phyloP scores from a whole-genome alignment of 768 basidiomycete genomes.

The Lactarius hatsudake region DNA sequence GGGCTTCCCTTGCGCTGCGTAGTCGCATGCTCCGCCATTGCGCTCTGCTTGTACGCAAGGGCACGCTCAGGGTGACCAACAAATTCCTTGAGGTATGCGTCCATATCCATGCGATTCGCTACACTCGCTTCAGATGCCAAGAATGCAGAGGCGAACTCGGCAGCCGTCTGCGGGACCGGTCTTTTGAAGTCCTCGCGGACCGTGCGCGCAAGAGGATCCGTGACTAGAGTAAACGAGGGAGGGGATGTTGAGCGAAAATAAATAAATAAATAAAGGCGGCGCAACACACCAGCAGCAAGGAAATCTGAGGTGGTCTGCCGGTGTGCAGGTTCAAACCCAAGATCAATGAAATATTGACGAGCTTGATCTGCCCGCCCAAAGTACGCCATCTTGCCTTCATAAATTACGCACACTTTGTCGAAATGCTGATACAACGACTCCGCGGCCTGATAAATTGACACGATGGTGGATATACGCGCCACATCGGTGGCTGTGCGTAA shows the following conservation, averaged over 20 bases:
- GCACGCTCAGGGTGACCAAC: constrained; percentile 46
- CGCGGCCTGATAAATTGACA: constrained; percentile 52
- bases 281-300: constrained; percentile 43
- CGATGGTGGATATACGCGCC: not conserved
- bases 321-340: constrained; percentile 75
- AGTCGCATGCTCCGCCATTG: constrained; percentile 49
- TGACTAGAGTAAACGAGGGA: constrained; percentile 40
- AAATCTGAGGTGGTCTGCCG: constrained; percentile 87
- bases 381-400: constrained; percentile 79
- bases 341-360: constrained; percentile 69
- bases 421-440: constrained; percentile 76
- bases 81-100: constrained; percentile 43
- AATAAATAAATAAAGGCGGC: not conserved
- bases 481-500: constrained; percentile 82
- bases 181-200: constrained; percentile 42
- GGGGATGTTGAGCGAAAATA: not conserved
- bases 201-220: constrained; percentile 62
- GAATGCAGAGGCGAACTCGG: constrained; percentile 49
- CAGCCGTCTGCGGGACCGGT: constrained; percentile 50
- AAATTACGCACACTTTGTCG: constrained; percentile 85
- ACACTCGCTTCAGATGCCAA: constrained; percentile 39
- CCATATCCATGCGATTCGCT: constrained; percentile 46
- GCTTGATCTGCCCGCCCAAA: constrained; percentile 74
- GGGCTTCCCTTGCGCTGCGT: constrained; percentile 41
- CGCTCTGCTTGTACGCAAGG: constrained; percentile 47